These are phyloP conservation scores for Daldinia vernicosa DNA, from an alignment of 495 filamentous ascomycete species.

Conservation along the genomic window DNA sequence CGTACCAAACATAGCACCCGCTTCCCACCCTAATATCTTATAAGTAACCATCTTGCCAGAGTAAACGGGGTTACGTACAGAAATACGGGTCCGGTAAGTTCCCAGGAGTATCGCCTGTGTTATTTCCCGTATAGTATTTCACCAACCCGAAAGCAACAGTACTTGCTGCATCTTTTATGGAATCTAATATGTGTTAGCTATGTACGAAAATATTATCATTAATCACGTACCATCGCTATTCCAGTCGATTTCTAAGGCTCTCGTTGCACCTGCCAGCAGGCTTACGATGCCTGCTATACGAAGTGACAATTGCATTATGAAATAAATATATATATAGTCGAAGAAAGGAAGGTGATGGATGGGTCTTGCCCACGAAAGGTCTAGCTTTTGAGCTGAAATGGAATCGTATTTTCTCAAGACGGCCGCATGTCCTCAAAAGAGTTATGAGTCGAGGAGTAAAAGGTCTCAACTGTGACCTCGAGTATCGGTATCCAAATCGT, in stretches of 20 bases:
- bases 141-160: slow-evolving; percentile 58
- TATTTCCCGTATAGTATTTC: slow-evolving; percentile 74
- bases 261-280: slow-evolving; percentile 41
- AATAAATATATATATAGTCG: slow-evolving; percentile 22
- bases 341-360: slow-evolving; percentile 9
- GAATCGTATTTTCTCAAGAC: slow-evolving; percentile 18
- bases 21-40: slow-evolving; percentile 70
- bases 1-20: slow-evolving; percentile 77
- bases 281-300: slow-evolving; percentile 32
- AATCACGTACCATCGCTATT: slow-evolving; percentile 24
- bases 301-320: slow-evolving; percentile 35
- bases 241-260: slow-evolving; percentile 34
- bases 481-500: background rate
- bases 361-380: slow-evolving; percentile 22
- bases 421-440: slow-evolving; percentile 29
- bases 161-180: slow-evolving; percentile 54
- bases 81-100: slow-evolving; percentile 81
- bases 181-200: slow-evolving; percentile 43
- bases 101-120: slow-evolving; percentile 73
- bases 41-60: slow-evolving; percentile 11
- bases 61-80: slow-evolving; percentile 51
- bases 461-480: background rate
- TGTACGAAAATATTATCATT: background rate
- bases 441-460: background rate
- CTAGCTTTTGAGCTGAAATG: slow-evolving; percentile 28